Conservation (phyloP, 768 basidiomycete species). For the Lactarius trivialis region DNA sequence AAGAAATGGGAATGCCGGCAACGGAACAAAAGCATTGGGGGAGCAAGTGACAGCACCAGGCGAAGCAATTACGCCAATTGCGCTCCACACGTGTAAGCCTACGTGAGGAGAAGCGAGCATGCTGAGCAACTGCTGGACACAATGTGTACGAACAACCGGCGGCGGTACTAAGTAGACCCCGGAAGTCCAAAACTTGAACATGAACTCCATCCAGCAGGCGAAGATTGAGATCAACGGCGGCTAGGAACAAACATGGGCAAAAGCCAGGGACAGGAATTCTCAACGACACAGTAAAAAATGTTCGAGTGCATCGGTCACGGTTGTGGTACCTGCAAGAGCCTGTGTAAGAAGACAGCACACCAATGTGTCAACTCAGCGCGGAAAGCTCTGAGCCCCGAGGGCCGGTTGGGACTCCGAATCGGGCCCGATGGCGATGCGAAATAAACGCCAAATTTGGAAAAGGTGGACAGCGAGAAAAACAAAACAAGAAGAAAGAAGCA, state of each 20-base stretch:
- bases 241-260: background rate
- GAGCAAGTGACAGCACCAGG: constrained; percentile 2
- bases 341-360: background rate
- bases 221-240: background rate
- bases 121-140: background rate
- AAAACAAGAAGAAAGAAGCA: background rate
- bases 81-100: background rate
- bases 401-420: background rate
- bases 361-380: background rate
- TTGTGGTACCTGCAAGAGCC: background rate
- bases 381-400: background rate
- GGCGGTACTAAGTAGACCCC: background rate
- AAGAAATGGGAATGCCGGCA: constrained; percentile 4
- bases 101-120: background rate
- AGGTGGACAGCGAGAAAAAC: too few species aligned
- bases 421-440: too few species aligned
- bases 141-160: background rate
- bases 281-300: background rate
- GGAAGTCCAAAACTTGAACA: background rate
- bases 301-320: background rate
- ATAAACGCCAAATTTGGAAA: too few species aligned
- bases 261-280: background rate
- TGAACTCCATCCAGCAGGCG: background rate
- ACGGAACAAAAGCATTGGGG: background rate
- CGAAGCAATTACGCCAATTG: background rate